Conservation (phyloP, 306 rosid genomes). For the Rosa persica region DNA sequence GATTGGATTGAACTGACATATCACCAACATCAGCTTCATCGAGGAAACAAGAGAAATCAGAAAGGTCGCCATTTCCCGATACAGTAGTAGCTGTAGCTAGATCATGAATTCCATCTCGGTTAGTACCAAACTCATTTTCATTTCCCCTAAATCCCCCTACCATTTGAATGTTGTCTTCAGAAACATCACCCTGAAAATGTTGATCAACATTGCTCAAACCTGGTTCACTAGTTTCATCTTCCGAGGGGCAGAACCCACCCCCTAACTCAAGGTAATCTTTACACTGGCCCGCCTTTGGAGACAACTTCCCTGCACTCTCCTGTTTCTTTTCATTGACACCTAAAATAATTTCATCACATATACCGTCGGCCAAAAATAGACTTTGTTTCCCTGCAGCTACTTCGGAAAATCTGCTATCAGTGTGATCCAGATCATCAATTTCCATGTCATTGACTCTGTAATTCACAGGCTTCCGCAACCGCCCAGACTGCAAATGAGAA, state of each 20-base stretch:
- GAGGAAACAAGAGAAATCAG: constrained; percentile 25
- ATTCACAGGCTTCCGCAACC: constrained; percentile 59
- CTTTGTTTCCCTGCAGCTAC: constrained; percentile 34
- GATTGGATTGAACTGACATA: not conserved
- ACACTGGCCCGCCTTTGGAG: constrained; percentile 26
- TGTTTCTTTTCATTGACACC: constrained; percentile 29
- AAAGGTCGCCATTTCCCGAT: constrained; percentile 23
- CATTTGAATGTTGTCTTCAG: constrained; percentile 39
- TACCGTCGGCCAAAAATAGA: constrained; percentile 14
- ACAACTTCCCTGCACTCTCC: constrained; percentile 12
- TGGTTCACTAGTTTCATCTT: constrained; percentile 34
- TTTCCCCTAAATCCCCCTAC: constrained; percentile 72
- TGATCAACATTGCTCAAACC: constrained; percentile 23
- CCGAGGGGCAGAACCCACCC: constrained; percentile 36
- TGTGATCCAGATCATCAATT: constrained; percentile 43
- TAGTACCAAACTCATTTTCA: constrained; percentile 35
- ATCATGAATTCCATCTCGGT: constrained; percentile 29
- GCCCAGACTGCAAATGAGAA: constrained; percentile 54
- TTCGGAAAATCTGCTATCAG: constrained; percentile 25
- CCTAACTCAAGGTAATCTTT: constrained; percentile 40
- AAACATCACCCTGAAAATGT: constrained; percentile 23
- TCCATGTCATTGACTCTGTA: constrained; percentile 45
- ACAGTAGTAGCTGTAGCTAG: constrained; percentile 13
- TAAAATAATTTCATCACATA: constrained; percentile 27
- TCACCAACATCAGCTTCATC: constrained; percentile 19